These are phyloP conservation scores for Vitis rupestris DNA, from an alignment of 164 flowering plant species.

Conservation along the genomic window DNA sequence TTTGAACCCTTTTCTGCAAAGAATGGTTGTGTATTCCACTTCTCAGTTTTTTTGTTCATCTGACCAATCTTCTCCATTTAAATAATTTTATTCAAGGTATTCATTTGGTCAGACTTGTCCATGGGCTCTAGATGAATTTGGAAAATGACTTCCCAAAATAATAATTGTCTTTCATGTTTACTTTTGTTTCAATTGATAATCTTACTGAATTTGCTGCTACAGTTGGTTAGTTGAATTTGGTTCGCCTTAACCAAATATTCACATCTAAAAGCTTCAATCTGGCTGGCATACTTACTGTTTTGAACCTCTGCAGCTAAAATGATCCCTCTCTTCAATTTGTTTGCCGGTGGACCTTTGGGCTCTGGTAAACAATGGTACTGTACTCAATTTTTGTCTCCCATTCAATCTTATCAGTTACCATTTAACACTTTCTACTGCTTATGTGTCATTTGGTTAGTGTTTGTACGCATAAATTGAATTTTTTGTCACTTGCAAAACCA, in stretches of 20 bases:
- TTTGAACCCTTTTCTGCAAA: not conserved
- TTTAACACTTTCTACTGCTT: not conserved
- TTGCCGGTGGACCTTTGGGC: constrained; percentile 97
- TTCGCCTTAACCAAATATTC: not conserved
- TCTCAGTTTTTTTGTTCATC: not conserved
- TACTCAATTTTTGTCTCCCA: constrained; percentile 1
- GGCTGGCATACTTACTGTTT: constrained; percentile 8
- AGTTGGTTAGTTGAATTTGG: not conserved
- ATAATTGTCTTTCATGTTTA: not conserved
- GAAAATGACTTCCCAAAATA: not conserved
- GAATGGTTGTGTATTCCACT: constrained; percentile 2
- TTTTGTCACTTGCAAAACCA: no score
- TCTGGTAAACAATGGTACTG: constrained; percentile 88
- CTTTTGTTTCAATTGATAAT: not conserved
- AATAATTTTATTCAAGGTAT: not conserved
- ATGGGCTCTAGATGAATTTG: not conserved
- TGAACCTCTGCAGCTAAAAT: constrained; percentile 72
- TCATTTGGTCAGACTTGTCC: not conserved
- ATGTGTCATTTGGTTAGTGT: not conserved
- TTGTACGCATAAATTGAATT: no score
- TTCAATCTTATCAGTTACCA: not conserved
- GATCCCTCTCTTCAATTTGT: constrained; percentile 94
- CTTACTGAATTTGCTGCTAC: not conserved
- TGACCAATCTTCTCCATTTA: no score
- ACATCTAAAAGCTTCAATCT: not conserved